phyloP scores from a whole-genome alignment of 106 monocot genomes.

The Apostasia ramifera region DNA sequence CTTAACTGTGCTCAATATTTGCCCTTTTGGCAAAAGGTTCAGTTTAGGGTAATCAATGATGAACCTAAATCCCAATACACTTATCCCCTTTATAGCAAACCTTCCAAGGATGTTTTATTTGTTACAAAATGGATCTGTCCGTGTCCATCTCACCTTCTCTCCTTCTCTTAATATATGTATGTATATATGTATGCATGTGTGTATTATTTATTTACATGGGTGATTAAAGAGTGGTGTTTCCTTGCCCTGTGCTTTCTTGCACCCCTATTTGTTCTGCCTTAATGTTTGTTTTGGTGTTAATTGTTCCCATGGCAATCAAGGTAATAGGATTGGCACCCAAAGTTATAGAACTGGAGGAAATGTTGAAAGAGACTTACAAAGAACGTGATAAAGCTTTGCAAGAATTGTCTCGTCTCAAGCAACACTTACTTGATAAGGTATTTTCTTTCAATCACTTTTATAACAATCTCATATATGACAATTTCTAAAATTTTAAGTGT shows the following conservation, averaged over 20 bases:
- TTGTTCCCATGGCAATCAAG: slow-evolving; percentile 22
- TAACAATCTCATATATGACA: too few species aligned
- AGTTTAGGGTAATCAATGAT: too few species aligned
- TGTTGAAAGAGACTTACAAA: slow-evolving; percentile 40
- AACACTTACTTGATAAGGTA: slow-evolving; percentile 92
- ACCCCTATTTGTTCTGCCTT: background rate
- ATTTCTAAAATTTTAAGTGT: too few species aligned
- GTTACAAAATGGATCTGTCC: too few species aligned
- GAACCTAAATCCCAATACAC: too few species aligned
- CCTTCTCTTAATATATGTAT: too few species aligned
- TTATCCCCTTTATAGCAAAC: too few species aligned
- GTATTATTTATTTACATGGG: background rate
- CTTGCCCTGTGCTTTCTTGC: background rate
- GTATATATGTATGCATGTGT: too few species aligned
- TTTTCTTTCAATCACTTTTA: background rate
- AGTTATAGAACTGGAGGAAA: slow-evolving; percentile 41
- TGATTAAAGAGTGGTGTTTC: background rate
- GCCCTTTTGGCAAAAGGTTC: too few species aligned
- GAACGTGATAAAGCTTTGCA: slow-evolving; percentile 80
- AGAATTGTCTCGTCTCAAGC: slow-evolving; percentile 79
- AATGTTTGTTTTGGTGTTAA: background rate
- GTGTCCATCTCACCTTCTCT: too few species aligned
- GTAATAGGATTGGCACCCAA: slow-evolving; percentile 28
- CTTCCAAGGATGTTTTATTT: too few species aligned
- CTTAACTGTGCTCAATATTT: too few species aligned